Conservation (phyloP, 805 yeast species). For the Yarrowia osloensis region DNA sequence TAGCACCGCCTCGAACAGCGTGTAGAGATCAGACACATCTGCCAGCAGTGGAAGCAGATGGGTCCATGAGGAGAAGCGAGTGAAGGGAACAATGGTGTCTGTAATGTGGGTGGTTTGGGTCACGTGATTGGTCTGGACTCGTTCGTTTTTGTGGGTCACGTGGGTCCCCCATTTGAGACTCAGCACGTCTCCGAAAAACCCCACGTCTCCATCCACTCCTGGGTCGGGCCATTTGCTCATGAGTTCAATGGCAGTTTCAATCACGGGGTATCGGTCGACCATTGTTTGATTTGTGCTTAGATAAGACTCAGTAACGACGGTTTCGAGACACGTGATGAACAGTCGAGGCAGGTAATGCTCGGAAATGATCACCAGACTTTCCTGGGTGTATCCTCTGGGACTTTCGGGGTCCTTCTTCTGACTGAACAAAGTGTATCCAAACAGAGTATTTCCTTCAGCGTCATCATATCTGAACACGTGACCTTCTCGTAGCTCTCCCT, state of each 20-base stretch:
- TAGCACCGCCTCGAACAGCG: slow-evolving; percentile 36
- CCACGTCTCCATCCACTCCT: slow-evolving; percentile 22
- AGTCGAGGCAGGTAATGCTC: slow-evolving; percentile 34
- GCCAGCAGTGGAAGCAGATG: slow-evolving; percentile 2
- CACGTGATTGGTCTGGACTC: not conserved
- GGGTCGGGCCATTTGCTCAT: slow-evolving; percentile 38
- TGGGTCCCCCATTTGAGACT: slow-evolving; percentile 5
- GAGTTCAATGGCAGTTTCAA: slow-evolving; percentile 37
- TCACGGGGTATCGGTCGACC: slow-evolving; percentile 35
- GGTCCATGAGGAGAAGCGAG: slow-evolving; percentile 16
- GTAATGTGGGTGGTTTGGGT: not conserved
- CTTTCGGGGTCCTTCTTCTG: slow-evolving; percentile 33
- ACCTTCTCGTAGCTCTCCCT: slow-evolving; percentile 8
- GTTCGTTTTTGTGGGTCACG: not conserved
- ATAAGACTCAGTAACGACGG: slow-evolving; percentile 30
- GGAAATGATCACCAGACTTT: slow-evolving; percentile 37
- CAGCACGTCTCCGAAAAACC: slow-evolving; percentile 3
- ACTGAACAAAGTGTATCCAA: slow-evolving; percentile 36
- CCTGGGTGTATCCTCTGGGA: slow-evolving; percentile 38
- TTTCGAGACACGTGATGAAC: slow-evolving; percentile 34
- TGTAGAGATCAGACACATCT: slow-evolving; percentile 35
- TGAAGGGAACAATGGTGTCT: not conserved
- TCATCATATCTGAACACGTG: slow-evolving; percentile 33
- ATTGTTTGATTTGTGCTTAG: slow-evolving; percentile 29
- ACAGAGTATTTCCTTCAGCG: slow-evolving; percentile 20